phyloP scores from a whole-genome alignment of 257 asterid species.

The Solanum lycopersicoides region DNA sequence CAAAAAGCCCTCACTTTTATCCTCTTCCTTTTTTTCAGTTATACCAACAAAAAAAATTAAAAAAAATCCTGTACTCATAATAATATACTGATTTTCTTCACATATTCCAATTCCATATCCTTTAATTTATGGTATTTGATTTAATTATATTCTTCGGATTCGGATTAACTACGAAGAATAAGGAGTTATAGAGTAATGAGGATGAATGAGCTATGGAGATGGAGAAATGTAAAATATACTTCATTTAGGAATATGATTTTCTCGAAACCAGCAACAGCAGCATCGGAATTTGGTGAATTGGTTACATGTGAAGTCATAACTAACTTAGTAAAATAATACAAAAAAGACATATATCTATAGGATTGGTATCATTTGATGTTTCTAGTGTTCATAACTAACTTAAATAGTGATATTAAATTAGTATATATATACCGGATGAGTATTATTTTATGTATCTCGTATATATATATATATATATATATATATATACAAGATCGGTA shows the following conservation, averaged over 20 bases:
- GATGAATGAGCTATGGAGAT: conserved; percentile 60
- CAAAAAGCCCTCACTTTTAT: neutral
- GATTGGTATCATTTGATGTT: no score
- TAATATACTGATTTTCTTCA: neutral
- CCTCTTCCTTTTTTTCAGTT: neutral
- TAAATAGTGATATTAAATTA: no score
- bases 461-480: no score
- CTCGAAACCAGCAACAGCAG: neutral
- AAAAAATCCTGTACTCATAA: neutral
- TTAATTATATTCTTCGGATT: neutral
- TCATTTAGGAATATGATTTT: conserved; percentile 7
- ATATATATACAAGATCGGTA: no score
- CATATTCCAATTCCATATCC: neutral
- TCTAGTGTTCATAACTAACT: no score
- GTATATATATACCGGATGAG: no score
- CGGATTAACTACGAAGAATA: neutral
- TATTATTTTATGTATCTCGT: no score
- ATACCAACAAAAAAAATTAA: no score
- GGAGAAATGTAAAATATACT: conserved; percentile 34
- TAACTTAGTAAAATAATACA: no score
- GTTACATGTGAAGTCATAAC: conserved; percentile 25
- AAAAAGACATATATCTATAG: no score
- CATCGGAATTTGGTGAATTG: conserved; percentile 32
- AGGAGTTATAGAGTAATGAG: neutral
- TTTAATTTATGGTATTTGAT: neutral